These are phyloP conservation scores for Talaromyces sp. DNA, from an alignment of 2,329 filamentous ascomycete genomes.

Conservation along the genomic window DNA sequence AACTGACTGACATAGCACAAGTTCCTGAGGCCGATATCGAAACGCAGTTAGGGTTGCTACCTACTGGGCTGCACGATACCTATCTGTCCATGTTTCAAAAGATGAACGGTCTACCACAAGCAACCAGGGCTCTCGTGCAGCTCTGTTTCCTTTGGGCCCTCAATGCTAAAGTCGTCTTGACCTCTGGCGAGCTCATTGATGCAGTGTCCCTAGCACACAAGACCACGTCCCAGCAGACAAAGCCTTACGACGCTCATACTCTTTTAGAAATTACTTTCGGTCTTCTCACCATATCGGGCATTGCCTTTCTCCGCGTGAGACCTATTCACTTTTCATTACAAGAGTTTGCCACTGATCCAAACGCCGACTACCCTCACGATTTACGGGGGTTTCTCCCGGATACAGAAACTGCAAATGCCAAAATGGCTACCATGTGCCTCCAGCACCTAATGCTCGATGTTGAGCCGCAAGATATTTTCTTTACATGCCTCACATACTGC, in stretches of 20 bases:
- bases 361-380: conserved; percentile 2
- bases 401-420: conserved; percentile 5
- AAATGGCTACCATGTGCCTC: conserved; percentile 13
- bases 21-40: conserved; percentile 5
- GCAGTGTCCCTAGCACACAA: conserved; percentile 1
- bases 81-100: conserved; percentile 9
- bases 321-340: conserved; percentile 14
- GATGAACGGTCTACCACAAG: conserved; percentile 8
- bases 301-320: not conserved
- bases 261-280: conserved; percentile 1
- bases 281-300: not conserved
- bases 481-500: conserved; percentile 1
- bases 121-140: conserved; percentile 5
- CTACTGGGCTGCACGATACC: conserved; percentile 7
- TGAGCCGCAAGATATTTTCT: not conserved
- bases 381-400: conserved; percentile 3
- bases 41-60: conserved; percentile 8
- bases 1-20: conserved; percentile 11
- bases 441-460: conserved; percentile 8
- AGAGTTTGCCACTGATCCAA: conserved; percentile 5
- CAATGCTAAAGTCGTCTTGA: conserved; percentile 1
- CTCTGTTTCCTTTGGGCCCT: conserved; percentile 12
- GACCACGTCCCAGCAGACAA: not conserved
- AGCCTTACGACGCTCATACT: not conserved
- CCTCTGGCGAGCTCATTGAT: not conserved